A percentile compares a stretch with the other conserved stretches of the same genome.
phyloP scores from a whole-genome alignment of 176 grass and related monocot species.

The Eleusine indica region DNA sequence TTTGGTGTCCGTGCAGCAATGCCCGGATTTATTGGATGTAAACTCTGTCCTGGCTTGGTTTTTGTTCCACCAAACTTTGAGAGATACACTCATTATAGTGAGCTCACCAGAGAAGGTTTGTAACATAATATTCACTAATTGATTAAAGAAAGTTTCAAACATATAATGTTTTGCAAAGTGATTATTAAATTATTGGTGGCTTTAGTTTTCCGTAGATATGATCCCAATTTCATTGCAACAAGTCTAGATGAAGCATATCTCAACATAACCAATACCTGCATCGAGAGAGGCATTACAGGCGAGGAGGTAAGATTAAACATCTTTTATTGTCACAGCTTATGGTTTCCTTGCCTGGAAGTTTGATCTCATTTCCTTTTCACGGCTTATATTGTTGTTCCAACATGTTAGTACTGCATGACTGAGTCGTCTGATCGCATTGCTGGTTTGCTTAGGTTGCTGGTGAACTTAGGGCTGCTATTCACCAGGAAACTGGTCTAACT shows the following conservation, averaged over 20 bases:
- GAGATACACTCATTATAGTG: conserved; percentile 89
- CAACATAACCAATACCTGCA: conserved; percentile 71
- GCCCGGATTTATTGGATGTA: conserved; percentile 98
- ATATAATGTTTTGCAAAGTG: neutral
- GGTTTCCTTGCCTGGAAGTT: conserved; percentile 13
- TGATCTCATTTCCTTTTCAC: conserved; percentile 1
- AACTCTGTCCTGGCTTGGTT: conserved; percentile 90
- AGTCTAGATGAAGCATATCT: conserved; percentile 97
- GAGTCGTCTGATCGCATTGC: conserved; percentile 25
- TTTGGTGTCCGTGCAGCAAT: conserved; percentile 97
- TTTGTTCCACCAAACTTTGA: conserved; percentile 87
- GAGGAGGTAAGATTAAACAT: conserved; percentile 63
- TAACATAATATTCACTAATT: conserved; percentile 17
- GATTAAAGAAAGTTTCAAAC: conserved; percentile 17
- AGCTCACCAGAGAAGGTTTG: conserved; percentile 88
- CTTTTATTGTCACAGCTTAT: neutral
- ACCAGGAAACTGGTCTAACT: conserved; percentile 88
- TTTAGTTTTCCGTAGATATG: conserved; percentile 84
- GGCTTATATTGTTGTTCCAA: neutral
- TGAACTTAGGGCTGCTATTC: conserved; percentile 78
- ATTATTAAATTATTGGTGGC: conserved; percentile 35
- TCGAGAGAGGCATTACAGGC: conserved; percentile 60
- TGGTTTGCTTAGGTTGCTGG: conserved; percentile 69
- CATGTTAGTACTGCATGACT: conserved; percentile 16
- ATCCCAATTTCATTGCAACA: conserved; percentile 77